A percentile compares a stretch with the other conserved stretches of the same genome.
Evolutionary conservation across 768 basidiomycete species (phyloP).

Genomic region (Suillus placidus): DNA sequence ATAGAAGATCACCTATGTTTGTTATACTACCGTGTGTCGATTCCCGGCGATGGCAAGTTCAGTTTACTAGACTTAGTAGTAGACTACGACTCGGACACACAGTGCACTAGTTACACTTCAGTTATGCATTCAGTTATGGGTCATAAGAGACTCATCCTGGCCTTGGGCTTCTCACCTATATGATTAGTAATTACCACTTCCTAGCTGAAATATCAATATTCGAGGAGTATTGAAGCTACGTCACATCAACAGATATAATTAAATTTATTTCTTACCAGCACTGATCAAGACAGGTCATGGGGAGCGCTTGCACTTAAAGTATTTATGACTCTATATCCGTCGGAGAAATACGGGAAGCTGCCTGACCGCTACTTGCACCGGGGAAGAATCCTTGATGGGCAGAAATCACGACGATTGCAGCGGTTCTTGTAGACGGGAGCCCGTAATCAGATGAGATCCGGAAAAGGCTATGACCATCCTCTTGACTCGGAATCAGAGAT

Average conservation of each 20-base stretch:
- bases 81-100: neutral
- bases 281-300: neutral
- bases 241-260: neutral
- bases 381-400: neutral
- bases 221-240: neutral
- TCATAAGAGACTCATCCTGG: neutral
- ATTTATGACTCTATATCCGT: neutral
- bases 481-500: neutral
- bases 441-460: constrained; percentile 2
- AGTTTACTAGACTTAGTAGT: neutral
- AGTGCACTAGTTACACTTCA: neutral
- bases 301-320: neutral
- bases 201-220: neutral
- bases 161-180: neutral
- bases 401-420: neutral
- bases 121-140: neutral
- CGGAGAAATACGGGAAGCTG: neutral
- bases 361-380: neutral
- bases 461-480: neutral
- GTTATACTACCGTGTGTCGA: neutral
- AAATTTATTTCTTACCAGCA: neutral
- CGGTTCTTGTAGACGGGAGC: neutral
- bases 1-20: neutral
- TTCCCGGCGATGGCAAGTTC: neutral
- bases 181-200: neutral